Evolutionary conservation across 371 early-diverging fungal species (phyloP), one percentile per base, ranked within the genome.

Genomic region (Chytridiales sp.): DNA sequence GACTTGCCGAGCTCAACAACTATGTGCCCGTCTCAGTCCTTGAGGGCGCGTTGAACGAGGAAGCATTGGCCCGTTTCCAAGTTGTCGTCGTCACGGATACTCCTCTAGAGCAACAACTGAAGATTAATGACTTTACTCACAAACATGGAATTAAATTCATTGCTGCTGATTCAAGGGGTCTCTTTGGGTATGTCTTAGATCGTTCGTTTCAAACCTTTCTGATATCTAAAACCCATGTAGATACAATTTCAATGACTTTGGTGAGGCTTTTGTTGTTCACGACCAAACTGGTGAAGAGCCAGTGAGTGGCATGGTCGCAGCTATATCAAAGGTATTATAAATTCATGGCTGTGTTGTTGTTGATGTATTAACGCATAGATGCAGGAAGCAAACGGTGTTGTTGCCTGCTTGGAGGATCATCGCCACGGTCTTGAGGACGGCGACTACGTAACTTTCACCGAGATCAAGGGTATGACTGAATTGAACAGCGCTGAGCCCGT

Each of bases 341-440:
- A 22, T 32, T 43, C 27, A 65, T 62, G 40, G 58, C 48, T 31
- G 27, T 44, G 27, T 30, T 43, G 36, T 22, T n/a, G 9, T 24
- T 35, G 32, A 34, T 52, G 32, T 32, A 51, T 0, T 26, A 54
- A 8, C 19, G 5, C 34, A 21, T 26, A 24, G 26, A 9, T 24
- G 21, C 56, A 87, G 80, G 92, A 93, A 27, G 65, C 69, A 21
- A 91, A 95, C 49, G 92, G 93, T 52, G 85, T 94, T 53, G 95
- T 99, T 22, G 93, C 96, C 17, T 94, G 94, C 70, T 76, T 98
- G 64, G 98, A 98, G 67, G 95, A 97, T 64, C 86, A 90, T 17
- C 85, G 99, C 41, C 99, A 98, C 72, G 95, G 95, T 22, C 79
- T 98, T 19, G 95, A 94, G 68, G 97, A 95, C 70, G 99, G 99